phyloP scores from a whole-genome alignment of 2,329 filamentous ascomycete species.

The Epicoccum sorghinum region DNA sequence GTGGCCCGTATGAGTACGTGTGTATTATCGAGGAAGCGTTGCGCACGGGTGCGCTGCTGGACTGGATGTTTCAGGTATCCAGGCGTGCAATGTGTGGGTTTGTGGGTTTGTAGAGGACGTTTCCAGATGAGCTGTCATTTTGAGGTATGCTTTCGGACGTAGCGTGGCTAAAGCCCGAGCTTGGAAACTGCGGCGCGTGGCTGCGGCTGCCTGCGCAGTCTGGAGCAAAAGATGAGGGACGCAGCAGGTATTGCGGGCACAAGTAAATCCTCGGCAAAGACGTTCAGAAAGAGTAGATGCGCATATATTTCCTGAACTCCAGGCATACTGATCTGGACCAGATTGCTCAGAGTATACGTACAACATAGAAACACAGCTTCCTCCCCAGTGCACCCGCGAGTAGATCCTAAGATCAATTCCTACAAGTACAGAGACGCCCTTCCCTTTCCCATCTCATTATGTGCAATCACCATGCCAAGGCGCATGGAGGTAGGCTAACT shows the following conservation, averaged over 20 bases:
- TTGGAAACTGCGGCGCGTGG: background rate
- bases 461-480: conserved; percentile 25
- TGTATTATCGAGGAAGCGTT: too few species aligned
- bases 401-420: conserved; percentile 23
- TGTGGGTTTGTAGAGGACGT: conserved; percentile 22
- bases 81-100: too few species aligned
- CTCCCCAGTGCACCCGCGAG: conserved; percentile 13
- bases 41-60: too few species aligned
- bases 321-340: conserved; percentile 9
- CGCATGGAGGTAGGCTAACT: conserved; percentile 19
- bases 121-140: conserved; percentile 20
- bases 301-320: conserved; percentile 17
- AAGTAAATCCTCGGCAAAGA: background rate
- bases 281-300: background rate
- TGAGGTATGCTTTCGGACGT: conserved; percentile 1
- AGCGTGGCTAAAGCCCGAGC: conserved; percentile 19
- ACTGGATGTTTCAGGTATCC: too few species aligned
- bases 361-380: conserved; percentile 18
- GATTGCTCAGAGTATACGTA: conserved; percentile 18
- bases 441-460: conserved; percentile 10
- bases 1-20: too few species aligned
- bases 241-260: background rate
- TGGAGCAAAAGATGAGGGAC: background rate
- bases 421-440: conserved; percentile 35
- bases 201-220: conserved; percentile 8